phyloP scores from a whole-genome alignment of 2,329 filamentous ascomycete species.

The Colletotrichum sp. region DNA sequence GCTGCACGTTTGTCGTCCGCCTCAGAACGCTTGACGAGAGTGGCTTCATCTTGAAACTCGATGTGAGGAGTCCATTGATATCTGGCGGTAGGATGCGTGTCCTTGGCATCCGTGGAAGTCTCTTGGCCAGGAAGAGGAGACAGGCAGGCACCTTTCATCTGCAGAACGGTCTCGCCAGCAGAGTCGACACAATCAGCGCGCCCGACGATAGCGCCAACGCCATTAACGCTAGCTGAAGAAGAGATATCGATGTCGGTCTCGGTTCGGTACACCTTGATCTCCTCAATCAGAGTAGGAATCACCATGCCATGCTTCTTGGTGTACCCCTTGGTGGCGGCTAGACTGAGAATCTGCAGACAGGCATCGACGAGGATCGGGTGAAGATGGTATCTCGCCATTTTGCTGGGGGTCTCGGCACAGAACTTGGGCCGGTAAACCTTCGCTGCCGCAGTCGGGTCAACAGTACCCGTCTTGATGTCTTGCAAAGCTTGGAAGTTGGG shows the following conservation, averaged over 20 bases:
- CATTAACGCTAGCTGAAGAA: constrained; percentile 24
- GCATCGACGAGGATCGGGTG: constrained; percentile 44
- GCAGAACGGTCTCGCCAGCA: background rate
- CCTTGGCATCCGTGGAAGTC: background rate
- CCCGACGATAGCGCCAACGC: constrained; percentile 20
- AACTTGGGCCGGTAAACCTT: background rate
- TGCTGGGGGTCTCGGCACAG: background rate
- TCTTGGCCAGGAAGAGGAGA: constrained; percentile 22
- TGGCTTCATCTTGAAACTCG: constrained; percentile 31
- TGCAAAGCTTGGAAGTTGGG: constrained; percentile 32
- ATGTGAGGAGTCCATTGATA: constrained; percentile 34
- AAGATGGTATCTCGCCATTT: constrained; percentile 31
- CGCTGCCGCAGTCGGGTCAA: constrained; percentile 24
- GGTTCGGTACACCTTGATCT: background rate
- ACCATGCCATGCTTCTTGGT: background rate
- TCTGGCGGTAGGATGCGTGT: constrained; percentile 31
- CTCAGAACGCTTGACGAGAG: constrained; percentile 23
- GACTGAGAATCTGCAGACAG: constrained; percentile 32
- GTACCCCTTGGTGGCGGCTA: constrained; percentile 21
- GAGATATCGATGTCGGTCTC: background rate
- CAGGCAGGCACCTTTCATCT: constrained; percentile 6
- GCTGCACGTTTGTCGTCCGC: background rate
- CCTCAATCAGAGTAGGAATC: background rate
- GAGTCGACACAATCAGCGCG: background rate
- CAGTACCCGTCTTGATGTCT: constrained; percentile 22